Conservation (phyloP, 345 rosid genomes). For the Eucalyptus grandis region DNA sequence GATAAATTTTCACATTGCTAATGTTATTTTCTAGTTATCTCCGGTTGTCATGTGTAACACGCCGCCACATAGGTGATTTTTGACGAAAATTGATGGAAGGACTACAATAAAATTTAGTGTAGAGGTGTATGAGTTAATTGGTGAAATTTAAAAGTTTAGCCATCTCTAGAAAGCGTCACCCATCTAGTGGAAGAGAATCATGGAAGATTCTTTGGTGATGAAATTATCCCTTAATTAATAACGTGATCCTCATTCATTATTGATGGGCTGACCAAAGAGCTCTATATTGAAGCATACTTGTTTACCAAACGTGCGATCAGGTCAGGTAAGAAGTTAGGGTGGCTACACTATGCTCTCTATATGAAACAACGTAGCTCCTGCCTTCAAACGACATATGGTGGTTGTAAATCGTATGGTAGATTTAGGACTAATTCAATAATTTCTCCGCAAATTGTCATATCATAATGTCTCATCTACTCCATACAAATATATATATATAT, state of each 20-base stretch:
- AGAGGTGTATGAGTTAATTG: not conserved
- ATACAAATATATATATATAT: no score
- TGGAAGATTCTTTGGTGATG: not conserved
- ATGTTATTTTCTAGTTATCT: not conserved
- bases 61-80: rapidly evolving
- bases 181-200: not conserved
- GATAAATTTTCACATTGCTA: not conserved
- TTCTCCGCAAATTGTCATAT: not conserved
- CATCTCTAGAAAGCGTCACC: not conserved
- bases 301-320: no score
- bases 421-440: not conserved
- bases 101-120: not conserved
- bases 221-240: no score
- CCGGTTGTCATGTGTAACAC: not conserved
- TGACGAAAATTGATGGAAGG: not conserved
- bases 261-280: no score
- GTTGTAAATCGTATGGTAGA: not conserved
- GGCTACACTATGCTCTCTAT: no score
- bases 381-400: not conserved
- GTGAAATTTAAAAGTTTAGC: not conserved
- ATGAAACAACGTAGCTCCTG: no score
- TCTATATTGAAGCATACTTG: no score
- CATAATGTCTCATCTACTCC: not conserved
- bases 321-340: no score
- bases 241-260: no score